Conservation (phyloP, 169 alveolate genomes). For the Eimeria tenella region DNA sequence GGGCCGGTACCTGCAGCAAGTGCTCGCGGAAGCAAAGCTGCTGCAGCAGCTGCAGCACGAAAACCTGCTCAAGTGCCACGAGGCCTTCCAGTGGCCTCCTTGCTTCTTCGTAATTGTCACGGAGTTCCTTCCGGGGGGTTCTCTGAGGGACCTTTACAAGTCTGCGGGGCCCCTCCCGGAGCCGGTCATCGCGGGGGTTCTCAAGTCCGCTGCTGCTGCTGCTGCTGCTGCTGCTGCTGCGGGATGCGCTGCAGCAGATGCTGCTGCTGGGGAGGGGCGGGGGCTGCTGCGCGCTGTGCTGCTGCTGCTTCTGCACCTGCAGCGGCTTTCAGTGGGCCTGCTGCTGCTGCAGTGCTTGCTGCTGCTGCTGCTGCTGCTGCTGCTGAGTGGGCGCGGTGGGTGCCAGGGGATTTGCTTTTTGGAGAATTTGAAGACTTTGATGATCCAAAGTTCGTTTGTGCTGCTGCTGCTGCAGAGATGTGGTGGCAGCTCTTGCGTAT, state of each 20-base stretch:
- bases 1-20: background rate
- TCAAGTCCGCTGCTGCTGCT: slow-evolving; percentile 22
- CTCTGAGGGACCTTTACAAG: slow-evolving; percentile 78
- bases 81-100: slow-evolving; percentile 74
- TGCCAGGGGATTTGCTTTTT: background rate
- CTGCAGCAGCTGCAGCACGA: slow-evolving; percentile 36
- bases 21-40: slow-evolving; percentile 13
- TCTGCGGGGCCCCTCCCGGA: slow-evolving; percentile 84
- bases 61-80: slow-evolving; percentile 29
- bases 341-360: background rate
- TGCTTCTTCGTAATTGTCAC: slow-evolving; percentile 75
- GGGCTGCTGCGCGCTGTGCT: background rate
- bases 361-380: background rate
- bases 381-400: background rate
- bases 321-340: too few species aligned
- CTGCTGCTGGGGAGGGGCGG: background rate
- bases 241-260: background rate
- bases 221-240: slow-evolving; percentile 21
- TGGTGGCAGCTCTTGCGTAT: slow-evolving; percentile 74
- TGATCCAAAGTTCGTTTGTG: background rate
- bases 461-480: slow-evolving; percentile 62
- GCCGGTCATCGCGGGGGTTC: slow-evolving; percentile 79
- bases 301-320: background rate
- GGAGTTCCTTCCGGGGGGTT: slow-evolving; percentile 84
- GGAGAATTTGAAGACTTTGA: too few species aligned